Percentiles rank a stretch among this genome's conserved stretches.
phyloP scores from a whole-genome alignment of 208 protist species.

The Crithidia sp. region DNA sequence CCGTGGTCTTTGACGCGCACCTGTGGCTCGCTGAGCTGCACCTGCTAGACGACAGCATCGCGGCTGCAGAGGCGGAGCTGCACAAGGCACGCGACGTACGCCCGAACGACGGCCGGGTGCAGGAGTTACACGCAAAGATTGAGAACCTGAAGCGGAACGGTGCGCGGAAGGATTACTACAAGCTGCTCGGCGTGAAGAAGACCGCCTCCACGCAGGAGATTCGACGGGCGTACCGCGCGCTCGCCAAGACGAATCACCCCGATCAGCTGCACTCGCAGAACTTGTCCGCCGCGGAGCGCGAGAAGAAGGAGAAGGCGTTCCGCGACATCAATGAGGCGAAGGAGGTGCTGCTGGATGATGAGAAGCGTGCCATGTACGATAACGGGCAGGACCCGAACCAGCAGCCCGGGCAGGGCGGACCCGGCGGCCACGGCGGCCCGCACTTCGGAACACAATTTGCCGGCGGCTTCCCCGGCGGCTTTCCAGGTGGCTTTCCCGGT shows the following conservation, averaged over 20 bases:
- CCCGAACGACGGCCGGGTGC: slow-evolving; percentile 35
- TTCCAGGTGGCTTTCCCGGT: slow-evolving; percentile 30
- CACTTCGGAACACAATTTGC: slow-evolving; percentile 74
- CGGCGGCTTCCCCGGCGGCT: slow-evolving; percentile 28
- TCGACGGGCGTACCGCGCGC: slow-evolving; percentile 89
- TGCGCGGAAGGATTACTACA: slow-evolving; percentile 92
- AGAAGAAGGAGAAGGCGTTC: slow-evolving; percentile 77
- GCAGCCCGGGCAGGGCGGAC: slow-evolving; percentile 47
- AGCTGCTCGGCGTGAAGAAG: slow-evolving; percentile 90
- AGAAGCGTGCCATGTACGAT: slow-evolving; percentile 89
- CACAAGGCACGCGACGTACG: slow-evolving; percentile 49
- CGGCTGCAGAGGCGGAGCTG: slow-evolving; percentile 55
- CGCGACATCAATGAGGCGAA: slow-evolving; percentile 93
- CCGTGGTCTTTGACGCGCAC: slow-evolving; percentile 47
- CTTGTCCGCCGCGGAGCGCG: slow-evolving; percentile 63
- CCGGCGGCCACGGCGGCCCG: slow-evolving; percentile 50
- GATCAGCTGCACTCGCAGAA: slow-evolving; percentile 88
- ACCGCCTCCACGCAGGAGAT: slow-evolving; percentile 81
- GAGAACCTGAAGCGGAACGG: slow-evolving; percentile 60
- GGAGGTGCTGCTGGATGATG: slow-evolving; percentile 88
- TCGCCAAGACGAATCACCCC: slow-evolving; percentile 89
- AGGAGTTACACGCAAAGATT: slow-evolving; percentile 49
- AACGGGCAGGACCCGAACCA: slow-evolving; percentile 88
- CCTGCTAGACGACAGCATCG: slow-evolving; percentile 79
- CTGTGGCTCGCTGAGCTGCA: slow-evolving; percentile 80